Percentiles rank a stretch among this genome's conserved stretches.
Conservation (phyloP, 2,329 filamentous ascomycete species). For the Calonectria ilicicola region DNA sequence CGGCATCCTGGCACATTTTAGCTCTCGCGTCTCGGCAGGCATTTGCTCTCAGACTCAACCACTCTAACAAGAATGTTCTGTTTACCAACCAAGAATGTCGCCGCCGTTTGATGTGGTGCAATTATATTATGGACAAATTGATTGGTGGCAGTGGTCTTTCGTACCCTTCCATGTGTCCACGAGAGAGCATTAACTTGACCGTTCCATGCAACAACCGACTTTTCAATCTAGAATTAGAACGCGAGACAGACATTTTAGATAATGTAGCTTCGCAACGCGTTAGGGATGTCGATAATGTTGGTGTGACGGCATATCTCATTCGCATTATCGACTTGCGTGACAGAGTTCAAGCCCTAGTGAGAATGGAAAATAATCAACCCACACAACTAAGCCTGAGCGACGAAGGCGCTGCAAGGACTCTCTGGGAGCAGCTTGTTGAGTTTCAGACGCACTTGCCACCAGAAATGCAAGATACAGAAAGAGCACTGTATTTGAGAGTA, state of each 20-base stretch:
- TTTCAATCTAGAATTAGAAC: not conserved
- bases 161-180: not conserved
- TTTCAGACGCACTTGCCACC: not conserved
- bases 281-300: not conserved
- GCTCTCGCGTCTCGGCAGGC: not conserved
- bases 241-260: not conserved
- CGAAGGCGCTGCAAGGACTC: not conserved
- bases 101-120: not conserved
- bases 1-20: not conserved
- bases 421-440: not conserved
- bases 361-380: too few relatives aligned
- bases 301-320: not conserved
- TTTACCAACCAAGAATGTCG: conserved; percentile 2
- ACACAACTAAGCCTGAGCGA: not conserved
- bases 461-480: not conserved
- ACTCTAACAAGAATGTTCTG: not conserved
- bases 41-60: not conserved
- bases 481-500: not conserved
- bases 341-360: not conserved
- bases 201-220: not conserved
- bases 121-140: not conserved
- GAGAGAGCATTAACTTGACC: not conserved
- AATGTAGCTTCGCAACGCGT: not conserved
- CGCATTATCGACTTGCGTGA: not conserved
- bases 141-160: not conserved